phyloP scores from a whole-genome alignment of 1,139 yeast genomes.

The Zygoascus sp. region DNA sequence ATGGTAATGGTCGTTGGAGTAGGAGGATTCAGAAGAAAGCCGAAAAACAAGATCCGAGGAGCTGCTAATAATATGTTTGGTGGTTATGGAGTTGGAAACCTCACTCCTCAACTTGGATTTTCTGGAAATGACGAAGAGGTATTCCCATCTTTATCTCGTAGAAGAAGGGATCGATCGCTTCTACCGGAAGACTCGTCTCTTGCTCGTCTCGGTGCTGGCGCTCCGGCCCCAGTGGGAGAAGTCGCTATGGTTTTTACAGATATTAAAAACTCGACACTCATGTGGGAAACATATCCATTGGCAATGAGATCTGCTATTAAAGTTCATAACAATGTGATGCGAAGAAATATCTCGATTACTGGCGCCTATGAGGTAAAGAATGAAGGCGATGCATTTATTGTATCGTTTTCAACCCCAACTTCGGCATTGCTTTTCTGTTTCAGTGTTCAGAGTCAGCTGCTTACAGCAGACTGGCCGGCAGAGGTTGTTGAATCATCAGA shows the following conservation, averaged over 20 bases:
- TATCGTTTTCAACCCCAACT: slow-evolving; percentile 92
- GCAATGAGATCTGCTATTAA: slow-evolving; percentile 97
- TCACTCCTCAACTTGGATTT: background rate
- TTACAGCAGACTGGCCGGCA: slow-evolving; percentile 92
- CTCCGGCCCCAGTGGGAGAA: slow-evolving; percentile 91
- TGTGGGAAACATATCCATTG: slow-evolving; percentile 90
- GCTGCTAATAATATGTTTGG: slow-evolving; percentile 13
- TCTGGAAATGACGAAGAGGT: slow-evolving; percentile 29
- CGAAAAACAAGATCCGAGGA: slow-evolving; percentile 20
- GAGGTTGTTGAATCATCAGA: slow-evolving; percentile 82
- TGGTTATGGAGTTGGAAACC: slow-evolving; percentile 15
- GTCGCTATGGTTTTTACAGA: slow-evolving; percentile 96
- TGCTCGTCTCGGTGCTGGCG: slow-evolving; percentile 84
- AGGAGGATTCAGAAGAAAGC: slow-evolving; percentile 37
- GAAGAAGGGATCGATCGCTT: slow-evolving; percentile 49
- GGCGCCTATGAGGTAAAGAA: slow-evolving; percentile 98
- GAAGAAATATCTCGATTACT: slow-evolving; percentile 83
- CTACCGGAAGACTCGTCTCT: slow-evolving; percentile 71
- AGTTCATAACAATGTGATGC: slow-evolving; percentile 89
- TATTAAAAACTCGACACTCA: slow-evolving; percentile 84
- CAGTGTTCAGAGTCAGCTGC: slow-evolving; percentile 79
- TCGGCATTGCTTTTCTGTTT: slow-evolving; percentile 93
- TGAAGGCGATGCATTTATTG: slow-evolving; percentile 99
- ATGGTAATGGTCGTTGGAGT: slow-evolving; percentile 79
- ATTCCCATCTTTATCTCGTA: slow-evolving; percentile 41